Percentiles rank a stretch among this genome's conserved stretches.
Evolutionary conservation across 371 early-diverging fungal genomes (phyloP).

Genomic region (Apophysomyces elegans): DNA sequence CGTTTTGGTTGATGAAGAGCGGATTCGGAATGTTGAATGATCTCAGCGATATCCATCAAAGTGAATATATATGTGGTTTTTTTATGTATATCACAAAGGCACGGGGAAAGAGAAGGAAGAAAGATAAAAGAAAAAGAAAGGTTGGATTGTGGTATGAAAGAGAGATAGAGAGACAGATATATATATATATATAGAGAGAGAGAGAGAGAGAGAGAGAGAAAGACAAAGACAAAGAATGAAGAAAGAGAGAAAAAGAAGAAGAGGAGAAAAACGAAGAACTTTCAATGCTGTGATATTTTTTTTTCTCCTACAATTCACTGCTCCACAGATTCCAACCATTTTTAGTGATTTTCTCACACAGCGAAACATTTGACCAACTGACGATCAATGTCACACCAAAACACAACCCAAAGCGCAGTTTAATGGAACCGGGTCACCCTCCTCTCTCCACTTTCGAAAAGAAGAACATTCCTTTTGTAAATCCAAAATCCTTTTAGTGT

Average conservation of each 20-base stretch:
- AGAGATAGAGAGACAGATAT: neutral
- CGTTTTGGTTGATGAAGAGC: conserved; percentile 18
- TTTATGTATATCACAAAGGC: too few relatives aligned
- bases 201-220: neutral
- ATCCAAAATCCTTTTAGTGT: neutral
- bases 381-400: conserved; percentile 3
- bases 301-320: neutral
- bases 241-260: conserved; percentile 8
- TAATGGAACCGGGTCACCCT: neutral
- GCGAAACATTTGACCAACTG: conserved; percentile 5
- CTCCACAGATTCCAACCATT: conserved; percentile 6
- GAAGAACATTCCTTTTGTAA: neutral
- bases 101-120: too few relatives aligned
- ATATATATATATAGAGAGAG: too few relatives aligned
- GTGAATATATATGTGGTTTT: neutral
- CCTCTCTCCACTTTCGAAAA: neutral
- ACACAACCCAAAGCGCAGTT: neutral
- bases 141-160: too few relatives aligned
- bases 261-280: neutral
- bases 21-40: conserved; percentile 15
- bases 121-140: too few relatives aligned
- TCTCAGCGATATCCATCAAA: conserved; percentile 27
- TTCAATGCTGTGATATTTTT: too few relatives aligned
- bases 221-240: conserved; percentile 14
- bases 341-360: conserved; percentile 4